Conservation (phyloP, 2,329 filamentous ascomycete genomes). For the Colletotrichum acutatum region DNA sequence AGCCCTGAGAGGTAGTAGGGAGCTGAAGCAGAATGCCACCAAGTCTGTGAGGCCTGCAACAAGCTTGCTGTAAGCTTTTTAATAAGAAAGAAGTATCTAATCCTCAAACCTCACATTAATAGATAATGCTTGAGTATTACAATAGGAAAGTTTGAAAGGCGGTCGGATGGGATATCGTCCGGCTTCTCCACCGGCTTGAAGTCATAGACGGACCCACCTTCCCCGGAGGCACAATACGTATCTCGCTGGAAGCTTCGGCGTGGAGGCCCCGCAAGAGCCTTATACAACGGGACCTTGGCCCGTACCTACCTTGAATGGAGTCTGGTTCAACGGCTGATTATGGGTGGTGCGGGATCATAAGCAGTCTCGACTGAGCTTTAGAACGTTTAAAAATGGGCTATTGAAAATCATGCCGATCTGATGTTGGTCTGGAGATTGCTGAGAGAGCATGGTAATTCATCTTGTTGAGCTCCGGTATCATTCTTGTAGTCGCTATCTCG, state of each 20-base stretch:
- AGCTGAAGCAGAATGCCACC: too few species aligned
- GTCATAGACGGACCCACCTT: neutral
- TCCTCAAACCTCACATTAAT: too few species aligned
- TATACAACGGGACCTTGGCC: constrained; percentile 8
- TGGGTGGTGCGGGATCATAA: neutral
- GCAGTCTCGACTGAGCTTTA: neutral
- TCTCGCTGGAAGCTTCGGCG: neutral
- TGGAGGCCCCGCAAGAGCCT: constrained; percentile 6
- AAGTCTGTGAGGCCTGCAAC: too few species aligned
- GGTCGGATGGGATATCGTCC: neutral
- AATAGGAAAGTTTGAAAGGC: too few species aligned
- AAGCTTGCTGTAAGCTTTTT: too few species aligned
- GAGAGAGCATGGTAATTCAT: neutral
- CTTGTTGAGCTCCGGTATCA: neutral
- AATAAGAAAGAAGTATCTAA: too few species aligned
- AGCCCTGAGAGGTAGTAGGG: too few species aligned
- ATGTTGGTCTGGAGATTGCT: neutral
- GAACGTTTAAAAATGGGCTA: neutral
- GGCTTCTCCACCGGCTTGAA: neutral
- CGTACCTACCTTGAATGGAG: neutral
- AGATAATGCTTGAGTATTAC: too few species aligned
- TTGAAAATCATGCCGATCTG: neutral
- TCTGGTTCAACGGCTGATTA: neutral
- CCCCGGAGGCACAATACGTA: neutral
- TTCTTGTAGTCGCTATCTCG: neutral